Evolutionary conservation across 306 rosid species (phyloP), one percentile per base, ranked within the genome.

Genomic region (Sicyos edulis): DNA sequence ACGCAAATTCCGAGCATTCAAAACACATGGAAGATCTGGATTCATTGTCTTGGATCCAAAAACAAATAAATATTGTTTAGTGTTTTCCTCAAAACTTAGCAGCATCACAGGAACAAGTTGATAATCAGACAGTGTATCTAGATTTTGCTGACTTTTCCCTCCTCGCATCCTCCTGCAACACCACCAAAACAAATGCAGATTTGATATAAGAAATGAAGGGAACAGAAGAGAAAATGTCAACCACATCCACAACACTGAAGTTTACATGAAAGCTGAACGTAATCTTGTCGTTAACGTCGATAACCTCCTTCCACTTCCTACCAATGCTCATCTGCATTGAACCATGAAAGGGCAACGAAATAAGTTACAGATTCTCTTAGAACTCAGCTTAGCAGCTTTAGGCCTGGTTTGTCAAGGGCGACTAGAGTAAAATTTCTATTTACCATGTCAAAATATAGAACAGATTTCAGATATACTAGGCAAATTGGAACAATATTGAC

Each of bases 251-350:
- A 7, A 63, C 54, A 75, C 17, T 55, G 20, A 80, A 52, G 52
- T 75, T 82, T 87, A 95, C 99, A 81, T 95, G 97, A 78, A 85
- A 86, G 83, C 79, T 85, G 76, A 89, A 91, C 24, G 76, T 58
- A 71, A 93, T 85, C 85, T 86, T 91, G 69, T 93, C 99, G 10
- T 73, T 80, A 16, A 80, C 79, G 62, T 91, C 97, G 19, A 87
- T 79, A 73, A 93, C 79, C 81, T 93, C 95, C 95, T 91, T 93
- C 99, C 97, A 93, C 84, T 91, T 93, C 82, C 95, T 86, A 72
- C 97, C 99, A 6, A 95, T 91, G 85, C 91, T 58, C 92, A 86
- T 91, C 99, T 95, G 84, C 83, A 87, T 12, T 59, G 64, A 26
- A 75, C 37, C 67, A 26, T 26, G 29, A 26, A 3, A 26, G 6